A percentile compares a stretch with the other conserved stretches of the same genome.
phyloP scores from a whole-genome alignment of 495 filamentous ascomycete species.

The Annulohypoxylon stygium region DNA sequence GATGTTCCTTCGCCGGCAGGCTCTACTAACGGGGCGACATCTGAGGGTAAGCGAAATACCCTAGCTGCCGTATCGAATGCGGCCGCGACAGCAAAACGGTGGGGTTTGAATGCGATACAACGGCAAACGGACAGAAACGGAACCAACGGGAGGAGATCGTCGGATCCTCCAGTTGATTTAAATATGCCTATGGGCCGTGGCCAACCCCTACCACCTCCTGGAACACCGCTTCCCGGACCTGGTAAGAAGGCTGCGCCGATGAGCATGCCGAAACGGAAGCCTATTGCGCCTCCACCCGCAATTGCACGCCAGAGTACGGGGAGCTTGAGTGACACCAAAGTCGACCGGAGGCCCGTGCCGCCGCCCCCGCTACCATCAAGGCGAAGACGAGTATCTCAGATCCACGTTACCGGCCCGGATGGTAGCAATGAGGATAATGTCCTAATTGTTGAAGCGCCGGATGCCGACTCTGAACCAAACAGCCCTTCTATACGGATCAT shows the following conservation, averaged over 20 bases:
- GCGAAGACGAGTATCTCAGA: constrained; percentile 47
- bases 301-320: constrained; percentile 43
- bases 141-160: constrained; percentile 31
- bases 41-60: constrained; percentile 57
- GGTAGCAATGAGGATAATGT: constrained; percentile 60
- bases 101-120: constrained; percentile 80
- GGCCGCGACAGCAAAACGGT: constrained; percentile 84
- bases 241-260: constrained; percentile 67
- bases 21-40: constrained; percentile 42
- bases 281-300: constrained; percentile 53
- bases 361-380: constrained; percentile 54
- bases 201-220: constrained; percentile 79
- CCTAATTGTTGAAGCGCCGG: constrained; percentile 70
- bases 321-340: constrained; percentile 42
- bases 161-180: constrained; percentile 61
- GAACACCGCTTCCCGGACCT: constrained; percentile 71
- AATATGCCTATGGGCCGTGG: constrained; percentile 80
- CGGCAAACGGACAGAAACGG: constrained; percentile 61
- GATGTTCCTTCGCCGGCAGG: constrained; percentile 48
- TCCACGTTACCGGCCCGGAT: constrained; percentile 41
- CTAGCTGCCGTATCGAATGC: constrained; percentile 76
- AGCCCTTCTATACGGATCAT: constrained; percentile 55
- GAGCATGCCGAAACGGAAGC: constrained; percentile 65
- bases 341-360: constrained; percentile 58
- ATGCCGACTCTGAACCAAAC: constrained; percentile 66